Conservation (phyloP, 2,329 filamentous ascomycete species). For the Claviceps maximensis region DNA sequence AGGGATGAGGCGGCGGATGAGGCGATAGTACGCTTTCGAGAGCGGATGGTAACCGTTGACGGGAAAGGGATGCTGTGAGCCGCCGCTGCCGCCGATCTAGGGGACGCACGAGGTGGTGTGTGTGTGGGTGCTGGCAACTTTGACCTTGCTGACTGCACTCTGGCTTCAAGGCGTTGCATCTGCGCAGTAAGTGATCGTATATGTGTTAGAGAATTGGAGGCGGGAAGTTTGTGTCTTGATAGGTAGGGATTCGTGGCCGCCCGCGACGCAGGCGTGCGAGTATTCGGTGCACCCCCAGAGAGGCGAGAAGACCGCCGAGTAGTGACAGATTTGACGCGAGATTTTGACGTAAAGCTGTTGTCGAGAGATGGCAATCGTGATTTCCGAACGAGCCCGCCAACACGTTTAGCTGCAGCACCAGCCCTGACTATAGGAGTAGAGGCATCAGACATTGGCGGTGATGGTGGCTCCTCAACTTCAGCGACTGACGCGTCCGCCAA, state of each 20-base stretch:
- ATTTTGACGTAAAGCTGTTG: constrained; percentile 41
- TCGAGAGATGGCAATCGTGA: constrained; percentile 43
- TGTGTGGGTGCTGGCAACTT: constrained; percentile 72
- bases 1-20: constrained; percentile 36
- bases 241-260: constrained; percentile 42
- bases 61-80: constrained; percentile 19
- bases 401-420: constrained; percentile 27
- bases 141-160: constrained; percentile 81
- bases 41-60: constrained; percentile 50
- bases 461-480: constrained; percentile 71
- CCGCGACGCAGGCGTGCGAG: constrained; percentile 32
- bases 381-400: constrained; percentile 23
- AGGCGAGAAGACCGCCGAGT: constrained; percentile 23
- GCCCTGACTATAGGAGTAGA: constrained; percentile 48
- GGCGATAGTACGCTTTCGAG: constrained; percentile 53
- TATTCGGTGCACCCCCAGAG: constrained; percentile 31
- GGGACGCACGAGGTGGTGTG: constrained; percentile 72
- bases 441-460: constrained; percentile 82
- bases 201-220: constrained; percentile 68
- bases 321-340: constrained; percentile 33
- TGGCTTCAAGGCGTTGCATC: constrained; percentile 90
- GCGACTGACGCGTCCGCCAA: constrained; percentile 44
- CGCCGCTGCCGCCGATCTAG: constrained; percentile 30
- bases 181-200: constrained; percentile 89
- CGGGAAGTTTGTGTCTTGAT: constrained; percentile 35